Conservation (phyloP, 805 yeast species). For the Candida glaebosa region DNA sequence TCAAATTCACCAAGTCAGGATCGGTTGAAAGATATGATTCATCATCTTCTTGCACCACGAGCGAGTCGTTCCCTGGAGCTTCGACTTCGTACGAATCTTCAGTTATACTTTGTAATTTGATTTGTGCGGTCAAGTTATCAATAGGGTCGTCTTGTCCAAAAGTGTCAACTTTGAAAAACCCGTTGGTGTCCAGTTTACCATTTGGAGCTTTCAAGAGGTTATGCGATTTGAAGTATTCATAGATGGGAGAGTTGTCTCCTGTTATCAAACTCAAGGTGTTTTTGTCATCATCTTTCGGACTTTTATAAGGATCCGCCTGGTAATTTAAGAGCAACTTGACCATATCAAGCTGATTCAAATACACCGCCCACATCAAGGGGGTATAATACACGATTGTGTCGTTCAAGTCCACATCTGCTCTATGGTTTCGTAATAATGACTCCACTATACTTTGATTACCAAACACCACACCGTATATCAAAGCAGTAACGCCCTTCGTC, state of each 20-base stretch:
- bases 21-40: conserved; percentile 31
- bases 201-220: conserved; percentile 21
- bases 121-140: conserved; percentile 32
- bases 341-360: conserved; percentile 52
- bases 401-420: conserved; percentile 46
- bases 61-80: conserved; percentile 11
- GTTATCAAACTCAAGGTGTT: conserved; percentile 57
- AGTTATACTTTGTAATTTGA: conserved; percentile 31
- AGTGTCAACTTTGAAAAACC: conserved; percentile 16
- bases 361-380: conserved; percentile 86
- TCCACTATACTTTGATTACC: conserved; percentile 48
- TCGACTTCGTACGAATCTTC: conserved; percentile 10
- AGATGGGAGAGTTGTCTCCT: conserved; percentile 50
- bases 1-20: conserved; percentile 22
- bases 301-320: conserved; percentile 59
- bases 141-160: conserved; percentile 25
- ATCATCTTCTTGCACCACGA: conserved; percentile 17
- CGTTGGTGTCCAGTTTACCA: conserved; percentile 15
- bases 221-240: conserved; percentile 57
- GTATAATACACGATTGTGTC: conserved; percentile 56
- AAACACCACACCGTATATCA: conserved; percentile 54
- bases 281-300: conserved; percentile 28
- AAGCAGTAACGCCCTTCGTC: conserved; percentile 30
- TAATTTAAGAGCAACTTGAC: conserved; percentile 55
- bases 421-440: conserved; percentile 35